Evolutionary conservation across 2,329 filamentous ascomycete genomes (phyloP), one percentile per base, ranked within the genome.

Genomic region (Epichloe baconii): DNA sequence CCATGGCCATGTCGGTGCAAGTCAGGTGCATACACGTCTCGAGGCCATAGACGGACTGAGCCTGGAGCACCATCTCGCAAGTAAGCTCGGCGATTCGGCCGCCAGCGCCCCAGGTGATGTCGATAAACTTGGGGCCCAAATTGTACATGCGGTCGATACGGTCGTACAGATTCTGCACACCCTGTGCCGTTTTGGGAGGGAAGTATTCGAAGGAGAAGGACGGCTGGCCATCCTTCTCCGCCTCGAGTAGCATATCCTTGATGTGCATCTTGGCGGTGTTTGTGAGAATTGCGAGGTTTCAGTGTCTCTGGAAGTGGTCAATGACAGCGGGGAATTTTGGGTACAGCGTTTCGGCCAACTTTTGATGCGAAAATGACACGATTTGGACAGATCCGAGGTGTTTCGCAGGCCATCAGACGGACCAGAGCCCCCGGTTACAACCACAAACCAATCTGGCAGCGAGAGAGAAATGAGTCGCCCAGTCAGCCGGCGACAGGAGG

Each of bases 151-250:
- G 89, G 71, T 98, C 93, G 87, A 98, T 97, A 60, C 93, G 88
- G 62, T 98, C 93, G 76, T 98, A 98, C 53, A 98, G 83, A 68
- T 98, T 98, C 73, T 98, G 93, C 12, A 98, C 91, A 77, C 93
- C 93, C 72, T 93, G 88, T 11, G 88, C 86, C 7, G 93, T 98
- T 75, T 98, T 98, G 40, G 93, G 93, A 48, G 93, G 93, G 71
- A 98, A 98, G 77, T 95, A 98, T 70, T 98, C 93, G 74, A 98
- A 98, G 54, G 93, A 98, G 76, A 96, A 96, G 65, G 89, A 93
- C 52, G 90, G 85, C 62, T 85, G 80, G 66, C 83, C 82, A 63
- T 83, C 81, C 71, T 79, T 78, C 70, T 89, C 82, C 69, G 90
- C 83, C 61, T 91, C 85, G 60, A 80, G 76, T 62, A 98, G 78